phyloP scores from a whole-genome alignment of 2,329 filamentous ascomycete genomes.

The Sclerotinia nivalis region DNA sequence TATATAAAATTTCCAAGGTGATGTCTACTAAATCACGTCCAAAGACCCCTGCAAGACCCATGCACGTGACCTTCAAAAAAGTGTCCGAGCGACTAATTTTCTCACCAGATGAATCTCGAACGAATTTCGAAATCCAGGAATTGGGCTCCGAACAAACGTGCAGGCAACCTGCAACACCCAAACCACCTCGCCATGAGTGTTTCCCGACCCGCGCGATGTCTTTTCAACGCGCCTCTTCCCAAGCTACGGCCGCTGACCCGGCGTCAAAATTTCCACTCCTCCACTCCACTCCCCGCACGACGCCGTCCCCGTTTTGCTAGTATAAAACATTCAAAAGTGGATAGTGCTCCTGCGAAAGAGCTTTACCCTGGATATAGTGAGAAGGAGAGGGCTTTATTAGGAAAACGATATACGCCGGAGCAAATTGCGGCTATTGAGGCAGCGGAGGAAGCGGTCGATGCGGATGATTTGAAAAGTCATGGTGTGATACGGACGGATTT shows the following conservation, averaged over 20 bases:
- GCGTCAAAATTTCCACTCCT: conserved; percentile 51
- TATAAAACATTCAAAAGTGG: conserved; percentile 42
- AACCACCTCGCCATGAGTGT: conserved; percentile 47
- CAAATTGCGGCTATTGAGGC: conserved; percentile 82
- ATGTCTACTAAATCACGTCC: neutral
- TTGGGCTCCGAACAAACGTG: conserved; percentile 34
- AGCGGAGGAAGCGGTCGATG: conserved; percentile 74
- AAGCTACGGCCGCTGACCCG: conserved; percentile 44
- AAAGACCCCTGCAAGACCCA: neutral
- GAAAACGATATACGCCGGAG: conserved; percentile 71
- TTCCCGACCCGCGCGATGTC: conserved; percentile 50
- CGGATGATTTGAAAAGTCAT: conserved; percentile 72
- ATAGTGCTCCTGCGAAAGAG: conserved; percentile 42
- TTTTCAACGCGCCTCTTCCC: conserved; percentile 50
- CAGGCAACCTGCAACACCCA: conserved; percentile 27
- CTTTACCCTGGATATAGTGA: conserved; percentile 65
- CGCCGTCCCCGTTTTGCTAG: conserved; percentile 45
- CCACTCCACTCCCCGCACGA: conserved; percentile 43
- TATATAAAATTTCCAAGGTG: neutral
- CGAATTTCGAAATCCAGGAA: conserved; percentile 19
- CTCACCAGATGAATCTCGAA: conserved; percentile 15
- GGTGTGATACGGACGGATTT: conserved; percentile 71
- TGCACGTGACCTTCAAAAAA: neutral
- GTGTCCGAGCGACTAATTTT: conserved; percentile 23
- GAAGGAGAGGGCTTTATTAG: conserved; percentile 63